Base-by-base conservation (phyloP, 176 grass and related monocot genomes). In the Secale cereale region DNA sequence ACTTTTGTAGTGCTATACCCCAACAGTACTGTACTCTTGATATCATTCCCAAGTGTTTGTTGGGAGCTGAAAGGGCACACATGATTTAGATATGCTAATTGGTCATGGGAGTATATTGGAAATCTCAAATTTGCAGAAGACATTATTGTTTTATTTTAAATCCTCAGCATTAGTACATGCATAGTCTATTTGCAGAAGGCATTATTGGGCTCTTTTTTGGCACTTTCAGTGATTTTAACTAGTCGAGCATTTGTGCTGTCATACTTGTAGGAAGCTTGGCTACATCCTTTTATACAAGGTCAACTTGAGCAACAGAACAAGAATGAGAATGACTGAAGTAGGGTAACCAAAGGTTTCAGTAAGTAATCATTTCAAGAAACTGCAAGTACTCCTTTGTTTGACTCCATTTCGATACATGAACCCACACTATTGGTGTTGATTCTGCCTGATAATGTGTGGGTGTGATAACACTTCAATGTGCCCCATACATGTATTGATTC, bases 401-500 rank as follows among this genome's bases (percentile, higher is more conserved):
- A 35, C 85, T 52, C 37, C 65, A 72, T 32, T 64, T 26, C 73
- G 82, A 60, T 85, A 16, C 68, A 76, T 76, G 7, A 27, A 56
- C 15, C 23, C 20, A 12, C n/a, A 72, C 10, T 29, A 64, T 73
- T 13, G 22, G 27, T 60, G 4, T 23, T 15, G 59, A 9, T 63
- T 48, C 4, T 70, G 32, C 50, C 35, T 83, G 35, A 59, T 70
- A 37, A 25, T 82, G 59, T 59, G 12, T 39, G n/a, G 65, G 10
- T 40, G 61, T 27, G 32, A 61, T 84, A 63, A 29, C 62, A 80
- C 25, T 69, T 54, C 35, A 59, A 61, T 87, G 81, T 84, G 69
- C 27, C 65, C 76, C 81, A 85, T 85, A 46, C 68, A 37, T 72
- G 28, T 46, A 81, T 87, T 67, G 60, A 91, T 87, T 81, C 3